Conservation (phyloP, 2,329 filamentous ascomycete genomes). For the Onygenales sp. region DNA sequence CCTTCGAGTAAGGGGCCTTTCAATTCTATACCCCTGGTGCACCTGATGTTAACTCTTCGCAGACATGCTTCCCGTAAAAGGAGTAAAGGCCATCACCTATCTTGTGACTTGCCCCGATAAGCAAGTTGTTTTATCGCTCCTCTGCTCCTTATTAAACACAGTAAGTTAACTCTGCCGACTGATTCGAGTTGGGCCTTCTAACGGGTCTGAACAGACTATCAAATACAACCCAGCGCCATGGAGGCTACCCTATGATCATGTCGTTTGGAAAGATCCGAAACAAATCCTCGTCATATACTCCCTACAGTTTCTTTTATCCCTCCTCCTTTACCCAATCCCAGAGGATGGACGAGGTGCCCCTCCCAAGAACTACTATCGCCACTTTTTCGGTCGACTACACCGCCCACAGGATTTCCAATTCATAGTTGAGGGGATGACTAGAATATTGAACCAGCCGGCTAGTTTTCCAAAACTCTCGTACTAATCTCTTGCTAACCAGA, state of each 20-base stretch:
- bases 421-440: slow-evolving; percentile 85
- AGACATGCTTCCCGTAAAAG: slow-evolving; percentile 66
- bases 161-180: slow-evolving; percentile 41
- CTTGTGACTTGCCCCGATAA: slow-evolving; percentile 82
- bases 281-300: slow-evolving; percentile 87
- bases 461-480: slow-evolving; percentile 5
- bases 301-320: slow-evolving; percentile 76
- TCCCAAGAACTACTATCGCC: slow-evolving; percentile 85
- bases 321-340: slow-evolving; percentile 79
- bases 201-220: slow-evolving; percentile 52
- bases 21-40: background rate
- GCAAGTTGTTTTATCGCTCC: slow-evolving; percentile 76
- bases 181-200: slow-evolving; percentile 1
- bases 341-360: slow-evolving; percentile 56
- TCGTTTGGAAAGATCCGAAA: slow-evolving; percentile 84
- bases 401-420: slow-evolving; percentile 97
- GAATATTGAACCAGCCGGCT: slow-evolving; percentile 79
- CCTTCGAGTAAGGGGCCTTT: slow-evolving; percentile 49
- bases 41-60: slow-evolving; percentile 7
- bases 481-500: slow-evolving; percentile 9
- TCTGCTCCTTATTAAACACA: slow-evolving; percentile 91
- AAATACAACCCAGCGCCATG: slow-evolving; percentile 94
- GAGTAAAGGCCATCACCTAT: slow-evolving; percentile 77
- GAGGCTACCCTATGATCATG: slow-evolving; percentile 86
- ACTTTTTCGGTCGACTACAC: slow-evolving; percentile 83